Evolutionary conservation across 2,329 filamentous ascomycete genomes (phyloP), one percentile per base, ranked within the genome.

Genomic region (Colletotrichum sp.): DNA sequence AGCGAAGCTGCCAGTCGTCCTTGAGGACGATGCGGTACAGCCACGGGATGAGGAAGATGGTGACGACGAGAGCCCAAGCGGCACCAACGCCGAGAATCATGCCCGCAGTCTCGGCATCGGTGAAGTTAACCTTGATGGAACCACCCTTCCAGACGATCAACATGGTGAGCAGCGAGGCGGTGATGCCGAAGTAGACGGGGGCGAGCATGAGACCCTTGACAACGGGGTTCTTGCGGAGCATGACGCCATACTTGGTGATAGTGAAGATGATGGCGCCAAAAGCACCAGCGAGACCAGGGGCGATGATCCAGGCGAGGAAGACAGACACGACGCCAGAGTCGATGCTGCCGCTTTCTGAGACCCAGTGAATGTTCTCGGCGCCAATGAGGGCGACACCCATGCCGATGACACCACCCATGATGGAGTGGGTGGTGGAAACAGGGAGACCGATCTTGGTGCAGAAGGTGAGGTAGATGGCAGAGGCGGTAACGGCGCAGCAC

Each of bases 171-270:
- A 78, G 75, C 4, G 72, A 86, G 16, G 87, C 87, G 1, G 91
- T 91, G 59, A 92, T 79, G 80, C 85, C 89, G 79, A 92, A 92
- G 83, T 91, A 92, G 72, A 92, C 76, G 18, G 91, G 91, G 1
- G 92, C 87, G 8, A 83, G 81, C 55, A 83, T 75, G 77, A 87
- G 84, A 70, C 85, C 86, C 74, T 82, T 84, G 78, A 83, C 83
- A 36, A 86, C 84, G 3, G 86, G 86, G 76, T 87, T 84, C 14
- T 77, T 81, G n/a, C 86, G 84, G 52, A 83, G 80, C 80, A 88
- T 84, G 30, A 88, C 85, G 60, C 81, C 82, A 64, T 85, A 85
- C 75, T 87, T 87, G 63, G 85, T 86, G 74, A 85, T 79, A 12
- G 83, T 77, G 80, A 87, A 88, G 73, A 88, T 84, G 73, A 86